Evolutionary conservation across 140 eudicot genomes (phyloP).

Genomic region (Artemisia princeps): DNA sequence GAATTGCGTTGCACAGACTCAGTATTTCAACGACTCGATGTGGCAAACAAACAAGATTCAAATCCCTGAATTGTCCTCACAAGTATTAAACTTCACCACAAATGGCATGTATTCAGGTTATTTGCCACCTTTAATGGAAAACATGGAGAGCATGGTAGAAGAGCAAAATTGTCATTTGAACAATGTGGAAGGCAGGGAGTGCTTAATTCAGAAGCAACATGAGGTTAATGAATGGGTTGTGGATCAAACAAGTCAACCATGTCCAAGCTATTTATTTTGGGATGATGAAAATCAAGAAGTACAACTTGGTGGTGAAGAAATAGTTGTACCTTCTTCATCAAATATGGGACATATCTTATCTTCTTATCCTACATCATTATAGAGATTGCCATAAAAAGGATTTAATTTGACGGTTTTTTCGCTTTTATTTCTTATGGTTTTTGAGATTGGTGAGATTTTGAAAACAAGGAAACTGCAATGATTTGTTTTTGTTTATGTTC

Average conservation of each 20-base stretch:
- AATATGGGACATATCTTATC: conserved; percentile 42
- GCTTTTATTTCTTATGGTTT: background rate
- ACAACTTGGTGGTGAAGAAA: conserved; percentile 43
- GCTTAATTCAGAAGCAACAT: conserved; percentile 43
- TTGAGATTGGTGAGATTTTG: conserved; percentile 36
- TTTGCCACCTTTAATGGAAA: conserved; percentile 59
- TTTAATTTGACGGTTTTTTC: conserved; percentile 23
- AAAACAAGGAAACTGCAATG: conserved; percentile 22
- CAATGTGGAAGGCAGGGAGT: conserved; percentile 35
- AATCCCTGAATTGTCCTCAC: conserved; percentile 27
- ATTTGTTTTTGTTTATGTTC: conserved; percentile 24
- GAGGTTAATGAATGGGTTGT: conserved; percentile 57
- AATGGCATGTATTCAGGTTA: conserved; percentile 31
- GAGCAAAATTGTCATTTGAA: conserved; percentile 30
- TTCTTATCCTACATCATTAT: conserved; percentile 52
- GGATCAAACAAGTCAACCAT: conserved; percentile 40
- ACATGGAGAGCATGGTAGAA: conserved; percentile 36
- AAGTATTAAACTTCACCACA: conserved; percentile 21
- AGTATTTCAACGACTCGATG: conserved; percentile 32
- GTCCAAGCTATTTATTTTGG: conserved; percentile 60
- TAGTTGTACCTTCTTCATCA: conserved; percentile 29
- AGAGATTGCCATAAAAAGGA: conserved; percentile 21
- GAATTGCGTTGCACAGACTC: conserved; percentile 22
- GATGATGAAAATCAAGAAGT: conserved; percentile 49
- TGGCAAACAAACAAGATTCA: conserved; percentile 41